These are phyloP conservation scores for Backusella macrospora DNA, from an alignment of 192 early-diverging fungal genomes.

Conservation along the genomic window DNA sequence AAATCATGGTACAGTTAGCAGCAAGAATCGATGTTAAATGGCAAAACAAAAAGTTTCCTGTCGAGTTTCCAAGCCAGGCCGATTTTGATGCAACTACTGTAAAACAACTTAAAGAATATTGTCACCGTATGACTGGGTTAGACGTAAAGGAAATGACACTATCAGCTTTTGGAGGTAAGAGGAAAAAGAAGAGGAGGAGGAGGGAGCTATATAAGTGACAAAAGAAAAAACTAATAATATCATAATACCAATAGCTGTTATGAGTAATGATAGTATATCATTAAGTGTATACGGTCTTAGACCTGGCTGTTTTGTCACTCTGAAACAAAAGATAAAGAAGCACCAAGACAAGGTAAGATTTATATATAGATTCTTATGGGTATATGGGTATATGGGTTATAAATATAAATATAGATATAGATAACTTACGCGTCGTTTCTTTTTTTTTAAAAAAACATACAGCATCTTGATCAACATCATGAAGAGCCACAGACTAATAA, in stretches of 20 bases:
- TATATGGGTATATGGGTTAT: neutral
- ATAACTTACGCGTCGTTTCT: neutral
- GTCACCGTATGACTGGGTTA: constrained; percentile 6
- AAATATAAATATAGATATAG: neutral
- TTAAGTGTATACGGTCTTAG: constrained; percentile 3
- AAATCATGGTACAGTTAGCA: neutral
- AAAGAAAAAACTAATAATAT: neutral
- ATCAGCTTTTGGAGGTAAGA: constrained; percentile 14
- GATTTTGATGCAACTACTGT: constrained; percentile 11
- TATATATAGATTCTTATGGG: too few relatives aligned
- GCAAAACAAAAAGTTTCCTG: constrained; percentile 12
- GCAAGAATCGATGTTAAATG: constrained; percentile 11
- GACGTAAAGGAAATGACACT: neutral
- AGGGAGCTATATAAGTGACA: neutral
- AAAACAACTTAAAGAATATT: constrained; percentile 3
- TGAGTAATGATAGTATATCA: neutral
- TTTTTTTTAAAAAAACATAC: neutral
- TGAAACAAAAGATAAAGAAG: constrained; percentile 14
- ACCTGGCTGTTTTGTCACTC: neutral
- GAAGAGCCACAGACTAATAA: neutral
- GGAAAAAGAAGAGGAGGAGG: neutral
- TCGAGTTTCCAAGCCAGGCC: constrained; percentile 6
- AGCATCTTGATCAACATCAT: neutral
- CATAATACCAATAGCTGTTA: neutral
- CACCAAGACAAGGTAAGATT: neutral